Evolutionary conservation across 371 early-diverging fungal species (phyloP).

Genomic region (Saksenaea oblongispora): DNA sequence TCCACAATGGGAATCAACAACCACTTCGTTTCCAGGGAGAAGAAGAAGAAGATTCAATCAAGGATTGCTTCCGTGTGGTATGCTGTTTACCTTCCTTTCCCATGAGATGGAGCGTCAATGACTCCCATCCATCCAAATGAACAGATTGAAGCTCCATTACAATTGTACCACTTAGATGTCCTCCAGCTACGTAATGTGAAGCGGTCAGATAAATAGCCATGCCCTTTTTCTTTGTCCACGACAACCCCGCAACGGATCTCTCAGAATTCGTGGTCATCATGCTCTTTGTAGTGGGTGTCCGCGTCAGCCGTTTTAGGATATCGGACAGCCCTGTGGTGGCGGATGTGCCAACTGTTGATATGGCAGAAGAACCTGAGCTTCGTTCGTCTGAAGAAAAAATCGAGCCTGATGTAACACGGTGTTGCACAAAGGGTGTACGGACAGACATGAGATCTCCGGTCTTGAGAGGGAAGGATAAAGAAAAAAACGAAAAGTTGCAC

Average conservation of each 20-base stretch:
- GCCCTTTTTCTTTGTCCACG: conserved; percentile 11
- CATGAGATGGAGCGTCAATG: conserved; percentile 10
- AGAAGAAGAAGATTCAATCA: neutral
- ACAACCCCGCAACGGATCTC: neutral
- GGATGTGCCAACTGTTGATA: neutral
- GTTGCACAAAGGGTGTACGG: neutral
- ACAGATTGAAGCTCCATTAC: conserved; percentile 17
- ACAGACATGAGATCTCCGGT: neutral
- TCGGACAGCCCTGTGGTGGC: neutral
- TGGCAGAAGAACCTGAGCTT: neutral
- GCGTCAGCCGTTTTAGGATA: conserved; percentile 7
- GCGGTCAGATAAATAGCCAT: conserved; percentile 31
- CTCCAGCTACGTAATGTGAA: conserved; percentile 35
- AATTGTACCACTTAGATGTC: conserved; percentile 26
- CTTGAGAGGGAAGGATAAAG: neutral
- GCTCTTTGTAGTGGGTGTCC: conserved; percentile 12
- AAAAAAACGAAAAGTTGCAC: neutral
- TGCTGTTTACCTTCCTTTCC: conserved; percentile 24
- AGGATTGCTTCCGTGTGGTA: neutral
- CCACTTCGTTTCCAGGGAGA: neutral
- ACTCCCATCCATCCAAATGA: conserved; percentile 9
- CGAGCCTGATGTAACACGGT: neutral
- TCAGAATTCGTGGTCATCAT: conserved; percentile 5
- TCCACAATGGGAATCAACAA: conserved; percentile 11
- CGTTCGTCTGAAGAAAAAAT: neutral